Base-by-base conservation (phyloP, 2,329 filamentous ascomycete species). In the Fusarium sp. region DNA sequence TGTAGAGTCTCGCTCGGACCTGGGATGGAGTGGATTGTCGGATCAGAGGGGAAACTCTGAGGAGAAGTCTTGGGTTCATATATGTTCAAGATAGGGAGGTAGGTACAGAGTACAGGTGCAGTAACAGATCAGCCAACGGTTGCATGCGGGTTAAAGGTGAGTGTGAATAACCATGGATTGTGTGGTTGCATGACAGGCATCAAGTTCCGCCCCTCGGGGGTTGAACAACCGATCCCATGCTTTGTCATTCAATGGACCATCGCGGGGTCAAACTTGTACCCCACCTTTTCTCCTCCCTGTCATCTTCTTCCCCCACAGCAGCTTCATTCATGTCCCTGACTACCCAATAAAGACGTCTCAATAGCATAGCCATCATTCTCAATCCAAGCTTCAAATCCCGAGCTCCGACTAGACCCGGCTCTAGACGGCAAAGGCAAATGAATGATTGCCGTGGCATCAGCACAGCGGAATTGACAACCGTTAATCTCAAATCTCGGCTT, bases 121-220 rank as follows among this genome's bases (percentile, higher is more conserved):
- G 40, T 17, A n/a, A 11, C 17, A 32, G 25, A 40, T 43, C 37
- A 35, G 38, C n/a, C 50, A 14, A 65, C 71, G 71, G 71, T 69
- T 74, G 60, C 37, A 69, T 72, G 68, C 65, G 71, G 68, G 71
- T 59, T 62, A 71, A 74, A 65, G 50, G 63, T 58, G 63, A 57
- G 15, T 50, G 25, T 20, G 27, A 32, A 32, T 32, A n/a, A 7
- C 45, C 25, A 32, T 52, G 27, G 47, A 52, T 30, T 30, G 25
- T 27, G 30, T 17, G 25, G 27, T 7, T 32, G 15, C 47, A 27
- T 52, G 25, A 15, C 17, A 32, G 17, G 47, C 27, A 37, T 32
- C 30, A 32, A 32, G 30, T 35, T 50, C 59, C 32, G 43, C 59
- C 35, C 20, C n/a, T 37, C 54, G 20, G n/a, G 52, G 50, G 22